Conservation (phyloP, 768 basidiomycete genomes). For the Lentinula guzmanii region DNA sequence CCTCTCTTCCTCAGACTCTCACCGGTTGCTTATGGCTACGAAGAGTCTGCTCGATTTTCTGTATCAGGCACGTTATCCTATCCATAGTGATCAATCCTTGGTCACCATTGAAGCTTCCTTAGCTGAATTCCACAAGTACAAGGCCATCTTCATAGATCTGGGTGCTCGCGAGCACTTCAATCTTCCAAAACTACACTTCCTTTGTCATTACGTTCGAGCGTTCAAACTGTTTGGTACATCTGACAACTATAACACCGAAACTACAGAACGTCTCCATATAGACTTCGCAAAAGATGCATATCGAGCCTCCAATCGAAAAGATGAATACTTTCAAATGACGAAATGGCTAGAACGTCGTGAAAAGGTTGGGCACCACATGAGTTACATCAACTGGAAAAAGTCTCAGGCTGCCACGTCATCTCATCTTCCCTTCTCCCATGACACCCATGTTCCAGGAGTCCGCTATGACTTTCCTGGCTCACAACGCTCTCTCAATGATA, state of each 20-base stretch:
- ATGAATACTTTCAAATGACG: constrained; percentile 16
- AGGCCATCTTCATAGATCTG: constrained; percentile 20
- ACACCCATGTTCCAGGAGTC: not conserved
- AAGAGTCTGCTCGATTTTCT: constrained; percentile 22
- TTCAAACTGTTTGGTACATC: constrained; percentile 17
- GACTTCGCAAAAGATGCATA: constrained; percentile 15
- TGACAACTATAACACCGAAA: constrained; percentile 21
- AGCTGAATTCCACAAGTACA: constrained; percentile 24
- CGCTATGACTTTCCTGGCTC: not conserved
- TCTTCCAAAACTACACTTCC: constrained; percentile 21
- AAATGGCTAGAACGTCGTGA: not conserved
- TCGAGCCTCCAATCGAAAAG: constrained; percentile 19
- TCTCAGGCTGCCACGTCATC: not conserved
- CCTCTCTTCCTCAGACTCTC: too few relatives aligned
- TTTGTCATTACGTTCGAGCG: constrained; percentile 14
- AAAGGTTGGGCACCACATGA: not conserved
- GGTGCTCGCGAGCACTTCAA: constrained; percentile 20
- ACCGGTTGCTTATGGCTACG: too few relatives aligned
- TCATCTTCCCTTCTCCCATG: not conserved
- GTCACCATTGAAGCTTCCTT: constrained; percentile 14
- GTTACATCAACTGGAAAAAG: not conserved
- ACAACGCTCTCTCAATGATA: not conserved
- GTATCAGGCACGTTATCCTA: constrained; percentile 13
- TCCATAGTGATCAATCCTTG: constrained; percentile 13
- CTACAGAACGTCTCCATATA: not conserved